A percentile compares a stretch with the other conserved stretches of the same genome.
phyloP scores from a whole-genome alignment of 768 basidiomycete genomes.

The Pleurotus tuber-regium region DNA sequence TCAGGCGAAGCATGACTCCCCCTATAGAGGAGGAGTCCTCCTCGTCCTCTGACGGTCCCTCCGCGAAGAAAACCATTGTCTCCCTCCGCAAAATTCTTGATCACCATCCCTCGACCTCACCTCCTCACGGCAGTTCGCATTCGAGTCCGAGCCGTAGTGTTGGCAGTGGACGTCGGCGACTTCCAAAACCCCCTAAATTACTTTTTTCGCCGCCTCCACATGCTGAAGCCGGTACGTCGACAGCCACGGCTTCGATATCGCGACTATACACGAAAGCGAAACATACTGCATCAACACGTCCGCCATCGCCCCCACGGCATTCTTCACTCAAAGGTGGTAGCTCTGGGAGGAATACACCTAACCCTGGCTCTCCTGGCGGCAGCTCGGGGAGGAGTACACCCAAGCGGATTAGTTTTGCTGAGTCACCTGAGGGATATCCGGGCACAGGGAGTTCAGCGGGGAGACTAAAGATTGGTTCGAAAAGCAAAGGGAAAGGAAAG shows the following conservation, averaged over 20 bases:
- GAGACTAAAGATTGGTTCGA: slow-evolving; percentile 28
- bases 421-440: slow-evolving; percentile 67
- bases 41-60: slow-evolving; percentile 50
- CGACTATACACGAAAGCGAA: slow-evolving; percentile 66
- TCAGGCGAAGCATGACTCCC: slow-evolving; percentile 41
- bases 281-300: slow-evolving; percentile 58
- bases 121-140: slow-evolving; percentile 9
- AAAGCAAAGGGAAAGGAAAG: slow-evolving; percentile 29
- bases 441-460: slow-evolving; percentile 28
- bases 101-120: slow-evolving; percentile 38
- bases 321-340: slow-evolving; percentile 35
- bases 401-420: slow-evolving; percentile 77
- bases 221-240: slow-evolving; percentile 60
- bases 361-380: slow-evolving; percentile 13
- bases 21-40: slow-evolving; percentile 61
- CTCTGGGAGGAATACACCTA: slow-evolving; percentile 13
- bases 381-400: slow-evolving; percentile 56
- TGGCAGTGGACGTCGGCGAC: neutral
- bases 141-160: slow-evolving; percentile 15
- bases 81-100: slow-evolving; percentile 72
- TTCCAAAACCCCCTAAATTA: slow-evolving; percentile 23
- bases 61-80: slow-evolving; percentile 61
- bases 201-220: slow-evolving; percentile 44
- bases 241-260: slow-evolving; percentile 75
- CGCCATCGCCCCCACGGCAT: slow-evolving; percentile 56